Evolutionary conservation across 129 eudicot species (phyloP).

Genomic region (Erigeron canadensis): DNA sequence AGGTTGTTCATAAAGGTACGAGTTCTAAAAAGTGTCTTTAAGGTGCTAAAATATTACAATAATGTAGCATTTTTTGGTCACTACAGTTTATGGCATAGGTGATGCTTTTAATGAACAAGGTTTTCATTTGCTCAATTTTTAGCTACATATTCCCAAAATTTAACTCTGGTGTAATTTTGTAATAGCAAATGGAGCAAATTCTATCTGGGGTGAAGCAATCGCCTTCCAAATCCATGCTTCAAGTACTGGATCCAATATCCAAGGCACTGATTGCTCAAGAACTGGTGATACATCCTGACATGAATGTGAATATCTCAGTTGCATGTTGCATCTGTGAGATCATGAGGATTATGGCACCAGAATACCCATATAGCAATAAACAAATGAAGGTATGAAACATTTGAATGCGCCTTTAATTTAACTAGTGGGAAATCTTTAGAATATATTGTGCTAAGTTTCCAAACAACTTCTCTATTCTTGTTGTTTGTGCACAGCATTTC

Average conservation of each 20-base stretch:
- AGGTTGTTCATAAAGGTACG: too few species aligned
- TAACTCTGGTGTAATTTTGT: background rate
- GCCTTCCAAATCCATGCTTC: background rate
- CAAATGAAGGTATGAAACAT: constrained; percentile 39
- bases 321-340: constrained; percentile 42
- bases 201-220: constrained; percentile 20
- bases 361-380: constrained; percentile 31
- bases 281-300: constrained; percentile 25
- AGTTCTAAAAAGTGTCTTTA: too few species aligned
- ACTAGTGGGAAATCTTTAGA: background rate
- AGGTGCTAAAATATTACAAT: too few species aligned
- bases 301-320: constrained; percentile 34
- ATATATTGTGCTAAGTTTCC: background rate
- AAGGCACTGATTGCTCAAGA: constrained; percentile 34
- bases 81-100: too few species aligned
- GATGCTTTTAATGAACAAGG: too few species aligned
- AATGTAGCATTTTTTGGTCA: too few species aligned
- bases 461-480: background rate
- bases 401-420: constrained; percentile 3
- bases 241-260: constrained; percentile 30
- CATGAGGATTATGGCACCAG: constrained; percentile 39
- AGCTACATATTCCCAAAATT: background rate
- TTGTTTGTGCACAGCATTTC: constrained; percentile 33
- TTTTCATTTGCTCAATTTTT: background rate
- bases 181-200: constrained; percentile 4